Percentiles rank a stretch among this genome's conserved stretches.
These are phyloP conservation scores for Beauveria brongniartii DNA, from an alignment of 2,329 filamentous ascomycete species.

Conservation along the genomic window DNA sequence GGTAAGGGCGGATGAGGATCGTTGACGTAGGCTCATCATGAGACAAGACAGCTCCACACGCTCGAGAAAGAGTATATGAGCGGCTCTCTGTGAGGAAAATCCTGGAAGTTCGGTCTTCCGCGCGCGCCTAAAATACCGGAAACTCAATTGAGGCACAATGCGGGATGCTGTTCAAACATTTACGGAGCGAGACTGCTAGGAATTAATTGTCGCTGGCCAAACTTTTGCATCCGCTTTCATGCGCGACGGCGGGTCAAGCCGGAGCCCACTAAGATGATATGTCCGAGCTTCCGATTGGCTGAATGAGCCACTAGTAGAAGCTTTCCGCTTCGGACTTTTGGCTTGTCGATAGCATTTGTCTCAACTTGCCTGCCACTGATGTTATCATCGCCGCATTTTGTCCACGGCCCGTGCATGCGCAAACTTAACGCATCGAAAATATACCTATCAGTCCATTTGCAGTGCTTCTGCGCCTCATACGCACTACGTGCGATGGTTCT, in stretches of 20 bases:
- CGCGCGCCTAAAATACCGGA: neutral
- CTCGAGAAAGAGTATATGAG: neutral
- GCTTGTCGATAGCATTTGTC: neutral
- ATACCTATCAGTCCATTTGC: neutral
- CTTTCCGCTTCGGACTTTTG: neutral
- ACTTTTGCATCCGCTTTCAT: slow-evolving; percentile 12
- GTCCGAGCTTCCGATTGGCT: neutral
- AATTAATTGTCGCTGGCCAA: slow-evolving; percentile 10
- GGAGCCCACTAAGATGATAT: neutral
- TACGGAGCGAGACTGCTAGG: neutral
- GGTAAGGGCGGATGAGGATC: slow-evolving; percentile 43
- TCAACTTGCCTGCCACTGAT: neutral
- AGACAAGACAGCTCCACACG: slow-evolving; percentile 2
- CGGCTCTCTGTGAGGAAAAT: neutral
- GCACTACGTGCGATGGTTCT: slow-evolving; percentile 52
- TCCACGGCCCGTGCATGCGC: neutral
- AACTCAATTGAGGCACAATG: slow-evolving; percentile 10
- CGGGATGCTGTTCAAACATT: neutral
- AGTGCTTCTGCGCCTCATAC: neutral
- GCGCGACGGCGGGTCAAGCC: slow-evolving; percentile 11
- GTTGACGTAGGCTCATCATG: slow-evolving; percentile 46
- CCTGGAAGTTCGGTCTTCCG: neutral
- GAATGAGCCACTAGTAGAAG: neutral
- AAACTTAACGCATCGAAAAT: neutral
- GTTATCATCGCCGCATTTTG: neutral